Conservation (phyloP, 2,329 filamentous ascomycete species). For the Ophiosphaerella herpotricha region DNA sequence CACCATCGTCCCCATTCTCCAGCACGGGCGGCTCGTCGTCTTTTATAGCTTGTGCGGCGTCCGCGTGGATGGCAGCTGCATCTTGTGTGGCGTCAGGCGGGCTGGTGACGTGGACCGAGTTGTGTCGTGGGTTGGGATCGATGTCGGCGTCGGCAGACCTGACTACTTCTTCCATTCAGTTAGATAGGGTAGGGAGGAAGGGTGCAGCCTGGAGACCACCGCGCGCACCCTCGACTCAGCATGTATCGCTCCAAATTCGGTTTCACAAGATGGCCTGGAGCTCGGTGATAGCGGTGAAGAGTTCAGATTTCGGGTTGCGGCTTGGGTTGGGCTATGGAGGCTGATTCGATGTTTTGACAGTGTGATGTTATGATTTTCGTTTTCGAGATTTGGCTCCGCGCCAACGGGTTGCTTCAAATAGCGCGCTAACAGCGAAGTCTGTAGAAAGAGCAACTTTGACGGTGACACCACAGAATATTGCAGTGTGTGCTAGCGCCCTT, state of each 20-base stretch:
- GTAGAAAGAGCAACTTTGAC: not conserved
- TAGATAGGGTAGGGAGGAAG: slow-evolving; percentile 27
- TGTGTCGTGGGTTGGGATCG: slow-evolving; percentile 31
- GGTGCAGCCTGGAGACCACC: slow-evolving; percentile 38
- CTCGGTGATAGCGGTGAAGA: slow-evolving; percentile 26
- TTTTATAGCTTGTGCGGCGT: slow-evolving; percentile 36
- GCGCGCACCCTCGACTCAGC: slow-evolving; percentile 34
- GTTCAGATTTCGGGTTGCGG: slow-evolving; percentile 37
- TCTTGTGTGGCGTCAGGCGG: slow-evolving; percentile 21
- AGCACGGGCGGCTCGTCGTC: slow-evolving; percentile 23
- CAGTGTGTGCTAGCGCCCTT: no score
- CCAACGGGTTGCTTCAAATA: slow-evolving; percentile 1
- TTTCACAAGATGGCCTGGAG: slow-evolving; percentile 26
- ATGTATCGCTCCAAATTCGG: slow-evolving; percentile 30
- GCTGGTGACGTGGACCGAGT: slow-evolving; percentile 24
- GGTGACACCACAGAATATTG: not conserved
- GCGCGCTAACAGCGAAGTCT: not conserved
- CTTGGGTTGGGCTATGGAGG: slow-evolving; percentile 31
- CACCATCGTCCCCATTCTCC: slow-evolving; percentile 27
- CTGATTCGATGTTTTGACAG: slow-evolving; percentile 17
- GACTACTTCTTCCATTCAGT: slow-evolving; percentile 36
- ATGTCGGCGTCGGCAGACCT: slow-evolving; percentile 38
- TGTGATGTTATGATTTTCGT: slow-evolving; percentile 31
- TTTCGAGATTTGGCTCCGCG: slow-evolving; percentile 2
- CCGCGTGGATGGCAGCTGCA: slow-evolving; percentile 12